Evolutionary conservation across 78 protist genomes (phyloP).

Genomic region (Acrasis kona): DNA sequence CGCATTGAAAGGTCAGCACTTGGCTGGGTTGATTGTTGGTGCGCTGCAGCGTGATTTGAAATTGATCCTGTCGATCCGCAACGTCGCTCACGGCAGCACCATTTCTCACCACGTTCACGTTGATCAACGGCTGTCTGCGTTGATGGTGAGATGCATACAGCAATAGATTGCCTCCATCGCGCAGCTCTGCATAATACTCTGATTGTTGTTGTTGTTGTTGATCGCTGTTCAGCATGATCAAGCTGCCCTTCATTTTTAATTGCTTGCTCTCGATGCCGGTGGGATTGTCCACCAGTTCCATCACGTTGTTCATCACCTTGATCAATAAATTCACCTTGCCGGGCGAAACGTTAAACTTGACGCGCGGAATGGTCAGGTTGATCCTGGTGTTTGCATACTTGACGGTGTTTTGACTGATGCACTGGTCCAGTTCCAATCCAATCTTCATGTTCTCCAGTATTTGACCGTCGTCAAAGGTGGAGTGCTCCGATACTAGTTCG

Average conservation of each 20-base stretch:
- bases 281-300: not conserved
- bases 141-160: too few relatives aligned
- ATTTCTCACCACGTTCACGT: too few relatives aligned
- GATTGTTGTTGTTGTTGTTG: not conserved
- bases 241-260: too few relatives aligned
- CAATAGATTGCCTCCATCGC: not conserved
- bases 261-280: not conserved
- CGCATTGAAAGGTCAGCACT: too few relatives aligned
- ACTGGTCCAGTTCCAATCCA: not conserved
- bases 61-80: too few relatives aligned
- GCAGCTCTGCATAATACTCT: not conserved
- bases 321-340: not conserved
- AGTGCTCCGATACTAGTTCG: too few relatives aligned
- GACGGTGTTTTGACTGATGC: not conserved
- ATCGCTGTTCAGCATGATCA: not conserved
- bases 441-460: not conserved
- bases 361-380: not conserved
- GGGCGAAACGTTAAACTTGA: not conserved
- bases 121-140: too few relatives aligned
- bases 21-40: too few relatives aligned
- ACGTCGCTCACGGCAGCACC: too few relatives aligned
- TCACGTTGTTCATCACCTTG: not conserved
- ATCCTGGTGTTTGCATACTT: not conserved
- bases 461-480: not conserved
- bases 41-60: too few relatives aligned